Base-by-base conservation (phyloP, 2,329 filamentous ascomycete genomes). In the Cordyceps cateniannulata region DNA sequence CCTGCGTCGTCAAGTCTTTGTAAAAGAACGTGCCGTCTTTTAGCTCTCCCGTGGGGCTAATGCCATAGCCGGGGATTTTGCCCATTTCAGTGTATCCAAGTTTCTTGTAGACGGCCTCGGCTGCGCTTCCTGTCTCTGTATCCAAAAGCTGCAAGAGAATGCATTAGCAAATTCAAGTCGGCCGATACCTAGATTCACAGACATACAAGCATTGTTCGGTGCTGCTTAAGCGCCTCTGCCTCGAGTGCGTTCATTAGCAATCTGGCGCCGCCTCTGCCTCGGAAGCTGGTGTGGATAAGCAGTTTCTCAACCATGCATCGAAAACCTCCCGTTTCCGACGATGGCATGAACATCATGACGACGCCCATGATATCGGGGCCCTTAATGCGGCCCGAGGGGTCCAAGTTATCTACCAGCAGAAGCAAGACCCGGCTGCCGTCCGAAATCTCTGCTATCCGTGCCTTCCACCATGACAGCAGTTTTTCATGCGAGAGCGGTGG, bases 61-160 rank as follows among this genome's bases (percentile, higher is more conserved):
- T 71, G 55, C 75, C 78, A 71, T 81, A 85, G 49, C 76, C 76
- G 18, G 83, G 83, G 35, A 88, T 77, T 55, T 75, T 78, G 27
- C 85, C 84, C 18, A 82, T 70, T 68, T 81, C 77, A 9, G 71
- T 72, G 66, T 85, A 88, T 5, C 82, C 84, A n/a, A 87, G 72
- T 60, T 75, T 79, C 32, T 73, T 77, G 70, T 81, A 87, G 7
- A 85, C 73, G 9, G 70, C 63, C 68, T 85, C 83, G 3, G 82
- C 84, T 9, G 74, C 70, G 65, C 77, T 81, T 3, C 77, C 80
- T 4, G 77, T 76, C 63, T 80, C 80, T 1, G 81, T 80, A 62
- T 84, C 81, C 4, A 85, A 72, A 64, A 80, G 69, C 81, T 84
- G 60, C 22, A 22, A n/a, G 40, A 5, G 12, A 22, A 49, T 16